Evolutionary conservation across 768 basidiomycete genomes (phyloP), one percentile per base, ranked within the genome.

Genomic region (Suillus luteus): DNA sequence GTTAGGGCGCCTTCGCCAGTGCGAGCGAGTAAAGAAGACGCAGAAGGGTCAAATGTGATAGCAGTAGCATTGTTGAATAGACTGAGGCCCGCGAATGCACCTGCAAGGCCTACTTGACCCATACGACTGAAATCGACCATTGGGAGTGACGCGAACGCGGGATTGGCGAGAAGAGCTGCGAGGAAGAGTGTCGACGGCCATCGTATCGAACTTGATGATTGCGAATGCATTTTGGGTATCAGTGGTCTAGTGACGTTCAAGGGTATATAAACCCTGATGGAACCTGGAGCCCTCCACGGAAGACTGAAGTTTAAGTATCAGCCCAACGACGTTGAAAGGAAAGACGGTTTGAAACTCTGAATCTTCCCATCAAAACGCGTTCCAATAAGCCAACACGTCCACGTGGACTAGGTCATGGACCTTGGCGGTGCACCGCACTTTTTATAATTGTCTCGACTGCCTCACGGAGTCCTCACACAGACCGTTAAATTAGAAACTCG

Each of bases 91-190:
- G 90, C 85, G 72, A 98, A 99, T 40, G 91, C 82, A 63, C 96
- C 96, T 33, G 89, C 88, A 48, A 98, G 82, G 62, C 88, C 95
- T 58, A 98, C 95, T 61, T 83, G 88, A 67, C 96, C 96, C 93
- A 99, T 96, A 60, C 90, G 88, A 69, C 82, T 78, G 70, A 87
- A 90, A 75, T 92, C 90, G 69, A 91, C 80, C 65, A 80, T 77
- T 7, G 86, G 87, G 15, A 86, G 76, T 7, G 80, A 73, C 10
- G 82, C 83, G 64, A 69, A 71, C 24, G 55, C 70, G 62, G 65
- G 15, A 27, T 55, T 44, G 2, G 64, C 64, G 46, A 75, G 49
- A 55, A 58, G 55, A 41, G 51, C 64, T 51, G 60, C 55, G 63
- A 74, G 63, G 51, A 68, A 12, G 64, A 73, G 62, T 72, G 61